Evolutionary conservation across 228 moss, liverwort and hornwort species (phyloP), one percentile per base, ranked within the genome.

Genomic region (Sphagnum magellanicum): DNA sequence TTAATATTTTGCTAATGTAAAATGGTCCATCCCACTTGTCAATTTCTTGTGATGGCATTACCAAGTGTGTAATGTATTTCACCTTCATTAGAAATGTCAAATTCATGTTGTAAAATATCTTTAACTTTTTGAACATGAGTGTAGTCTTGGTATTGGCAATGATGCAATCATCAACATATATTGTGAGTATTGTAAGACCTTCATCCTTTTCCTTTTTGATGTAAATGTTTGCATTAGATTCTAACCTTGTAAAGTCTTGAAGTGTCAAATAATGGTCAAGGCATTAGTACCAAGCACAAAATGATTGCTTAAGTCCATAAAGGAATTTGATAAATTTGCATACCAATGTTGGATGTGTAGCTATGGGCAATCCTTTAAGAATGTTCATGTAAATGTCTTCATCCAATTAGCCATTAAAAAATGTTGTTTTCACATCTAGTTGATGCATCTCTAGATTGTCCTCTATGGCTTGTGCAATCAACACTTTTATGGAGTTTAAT

Each of bases 151-250:
- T 52, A 15, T 53, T 10, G 1, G 61, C 51, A 63, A 74, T 46
- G 3, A 74, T 53, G 12, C 14, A 63, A 4, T 69, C 69, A 55
- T 69, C 53, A 64, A 69, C 53, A 69, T 74, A 74, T 48, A 74
- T 1, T 4, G 14, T 1, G 1, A 69, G 5, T 3, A 74, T 63
- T 1, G 48, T 57, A 69, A 48, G 69, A 62, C 61, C 61, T 1
- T 6, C 51, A 50, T 63, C n/a, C n/a, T n/a, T 46, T 2, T 55
- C n/a, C 8, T 9, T 15, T 13, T 48, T 63, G 4, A 63, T 55
- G 48, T 75, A 70, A 1, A 70, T 49, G 15, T 57, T 75, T 4
- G 49, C 69, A 59, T 74, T 13, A 12, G 6, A 59, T 57, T 67
- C 55, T 46, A 51, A 55, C 50, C 60, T 49, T 16, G 12, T 4